phyloP scores from a whole-genome alignment of 2,329 filamentous ascomycete genomes.

The Penicillium vulpinum region DNA sequence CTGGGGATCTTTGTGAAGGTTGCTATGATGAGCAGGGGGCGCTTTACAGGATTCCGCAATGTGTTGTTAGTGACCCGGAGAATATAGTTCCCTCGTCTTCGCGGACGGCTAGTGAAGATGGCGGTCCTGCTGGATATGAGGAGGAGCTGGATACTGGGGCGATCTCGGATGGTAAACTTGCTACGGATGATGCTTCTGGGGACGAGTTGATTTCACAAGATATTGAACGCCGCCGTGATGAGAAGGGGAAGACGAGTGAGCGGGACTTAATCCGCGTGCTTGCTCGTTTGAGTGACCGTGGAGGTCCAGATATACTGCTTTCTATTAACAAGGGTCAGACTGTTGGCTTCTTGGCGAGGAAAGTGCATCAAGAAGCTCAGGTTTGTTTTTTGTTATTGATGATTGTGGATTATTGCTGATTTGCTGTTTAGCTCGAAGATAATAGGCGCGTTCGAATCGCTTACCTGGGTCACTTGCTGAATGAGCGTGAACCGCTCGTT shows the following conservation, averaged over 20 bases:
- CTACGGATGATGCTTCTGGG: conserved; percentile 41
- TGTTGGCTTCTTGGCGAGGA: conserved; percentile 64
- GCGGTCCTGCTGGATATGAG: conserved; percentile 11
- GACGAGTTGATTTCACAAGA: conserved; percentile 41
- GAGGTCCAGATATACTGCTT: conserved; percentile 63
- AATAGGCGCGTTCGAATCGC: conserved; percentile 67
- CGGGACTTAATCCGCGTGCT: conserved; percentile 59
- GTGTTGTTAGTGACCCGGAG: conserved; percentile 66
- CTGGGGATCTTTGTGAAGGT: conserved; percentile 69
- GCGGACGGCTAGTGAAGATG: conserved; percentile 16
- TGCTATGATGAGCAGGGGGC: conserved; percentile 71
- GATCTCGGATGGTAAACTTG: conserved; percentile 35
- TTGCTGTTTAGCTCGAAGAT: conserved; percentile 53
- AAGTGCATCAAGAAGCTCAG: conserved; percentile 62
- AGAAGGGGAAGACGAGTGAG: conserved; percentile 62
- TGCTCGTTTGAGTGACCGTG: conserved; percentile 65
- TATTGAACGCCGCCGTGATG: conserved; percentile 49
- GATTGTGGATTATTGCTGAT: conserved; percentile 6
- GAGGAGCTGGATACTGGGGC: conserved; percentile 28
- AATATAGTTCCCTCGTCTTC: conserved; percentile 47
- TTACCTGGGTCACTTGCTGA: conserved; percentile 78
- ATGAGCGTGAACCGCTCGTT: conserved; percentile 64
- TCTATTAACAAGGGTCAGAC: conserved; percentile 60
- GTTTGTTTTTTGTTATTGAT: conserved; percentile 50
- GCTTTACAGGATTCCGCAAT: conserved; percentile 68